phyloP scores from a whole-genome alignment of 2,329 filamentous ascomycete genomes.

The Trichoderma polysporum region DNA sequence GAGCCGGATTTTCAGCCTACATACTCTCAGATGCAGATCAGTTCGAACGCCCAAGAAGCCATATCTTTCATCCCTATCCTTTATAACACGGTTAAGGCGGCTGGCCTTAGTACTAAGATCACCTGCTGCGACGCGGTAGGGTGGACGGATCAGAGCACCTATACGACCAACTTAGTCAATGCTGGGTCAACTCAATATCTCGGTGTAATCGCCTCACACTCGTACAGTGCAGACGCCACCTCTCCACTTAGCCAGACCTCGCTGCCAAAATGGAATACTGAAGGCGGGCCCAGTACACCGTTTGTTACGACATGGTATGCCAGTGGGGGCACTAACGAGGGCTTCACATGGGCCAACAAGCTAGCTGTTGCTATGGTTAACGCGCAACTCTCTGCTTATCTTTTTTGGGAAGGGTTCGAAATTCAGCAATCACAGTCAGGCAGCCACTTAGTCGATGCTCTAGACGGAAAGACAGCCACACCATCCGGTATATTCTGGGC shows the following conservation, averaged over 20 bases:
- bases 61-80: slow-evolving; percentile 7
- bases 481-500: slow-evolving; percentile 16
- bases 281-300: slow-evolving; percentile 1
- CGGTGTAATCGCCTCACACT: background rate
- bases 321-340: background rate
- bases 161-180: slow-evolving; percentile 11
- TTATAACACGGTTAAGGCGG: slow-evolving; percentile 3
- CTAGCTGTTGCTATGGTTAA: slow-evolving; percentile 9
- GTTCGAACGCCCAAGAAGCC: slow-evolving; percentile 9
- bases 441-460: slow-evolving; percentile 5
- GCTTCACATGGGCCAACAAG: slow-evolving; percentile 10
- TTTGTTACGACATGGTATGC: slow-evolving; percentile 6
- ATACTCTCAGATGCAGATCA: slow-evolving; percentile 13
- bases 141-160: slow-evolving; percentile 5
- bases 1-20: slow-evolving; percentile 1
- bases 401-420: slow-evolving; percentile 10
- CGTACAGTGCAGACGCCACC: slow-evolving; percentile 1
- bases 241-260: slow-evolving; percentile 1
- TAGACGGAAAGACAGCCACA: slow-evolving; percentile 2
- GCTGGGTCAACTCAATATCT: slow-evolving; percentile 5
- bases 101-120: slow-evolving; percentile 2
- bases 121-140: slow-evolving; percentile 8
- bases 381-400: background rate
- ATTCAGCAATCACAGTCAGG: slow-evolving; percentile 10
- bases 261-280: slow-evolving; percentile 11